Evolutionary conservation across 768 basidiomycete species (phyloP).

Genomic region (Suillus bovinus): DNA sequence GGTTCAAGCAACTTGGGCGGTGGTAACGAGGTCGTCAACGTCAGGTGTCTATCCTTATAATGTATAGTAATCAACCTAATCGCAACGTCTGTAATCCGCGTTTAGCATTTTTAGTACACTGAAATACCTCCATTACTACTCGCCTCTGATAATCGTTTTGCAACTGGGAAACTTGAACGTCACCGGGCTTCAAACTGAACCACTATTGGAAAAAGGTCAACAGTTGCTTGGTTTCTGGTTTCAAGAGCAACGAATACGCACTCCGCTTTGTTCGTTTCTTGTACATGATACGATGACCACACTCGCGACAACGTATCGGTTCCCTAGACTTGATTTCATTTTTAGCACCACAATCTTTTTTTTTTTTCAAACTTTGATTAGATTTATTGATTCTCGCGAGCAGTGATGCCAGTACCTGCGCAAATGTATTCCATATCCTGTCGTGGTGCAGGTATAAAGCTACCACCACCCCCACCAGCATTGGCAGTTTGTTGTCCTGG

Average conservation of each 20-base stretch:
- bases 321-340: constrained; percentile 91
- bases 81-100: constrained; percentile 11
- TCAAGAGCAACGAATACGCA: constrained; percentile 41
- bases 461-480: constrained; percentile 25
- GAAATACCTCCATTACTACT: background rate
- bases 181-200: constrained; percentile 36
- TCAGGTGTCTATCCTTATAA: background rate
- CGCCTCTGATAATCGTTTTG: constrained; percentile 7
- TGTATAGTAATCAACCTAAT: constrained; percentile 11
- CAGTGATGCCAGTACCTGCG: constrained; percentile 60
- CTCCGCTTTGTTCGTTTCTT: constrained; percentile 95
- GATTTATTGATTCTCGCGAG: constrained; percentile 11
- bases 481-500: constrained; percentile 32
- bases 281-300: constrained; percentile 98
- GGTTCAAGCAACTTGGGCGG: constrained; percentile 44
- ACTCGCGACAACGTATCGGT: constrained; percentile 94
- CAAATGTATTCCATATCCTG: constrained; percentile 85
- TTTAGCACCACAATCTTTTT: constrained; percentile 84
- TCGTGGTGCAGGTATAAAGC: constrained; percentile 40
- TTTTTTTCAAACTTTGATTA: constrained; percentile 46
- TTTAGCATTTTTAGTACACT: background rate
- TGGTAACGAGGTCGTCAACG: constrained; percentile 36
- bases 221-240: constrained; percentile 7
- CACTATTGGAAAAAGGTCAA: constrained; percentile 21
- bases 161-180: constrained; percentile 2